Conservation (phyloP, 768 basidiomycete genomes). For the Gymnopilus dilepis region DNA sequence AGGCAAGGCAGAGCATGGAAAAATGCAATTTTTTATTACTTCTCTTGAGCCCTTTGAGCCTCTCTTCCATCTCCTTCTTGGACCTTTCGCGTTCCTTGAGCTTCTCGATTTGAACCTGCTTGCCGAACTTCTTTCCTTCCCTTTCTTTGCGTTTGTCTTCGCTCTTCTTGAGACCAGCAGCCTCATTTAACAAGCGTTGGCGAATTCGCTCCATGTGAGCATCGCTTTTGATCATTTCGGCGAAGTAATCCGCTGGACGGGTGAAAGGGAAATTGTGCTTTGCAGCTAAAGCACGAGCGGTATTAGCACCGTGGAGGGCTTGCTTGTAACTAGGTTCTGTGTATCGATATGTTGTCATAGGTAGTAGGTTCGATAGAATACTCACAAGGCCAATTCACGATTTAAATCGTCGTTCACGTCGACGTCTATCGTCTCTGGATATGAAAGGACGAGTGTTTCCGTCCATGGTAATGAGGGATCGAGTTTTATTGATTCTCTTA, state of each 20-base stretch:
- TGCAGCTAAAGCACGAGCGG: constrained; percentile 76
- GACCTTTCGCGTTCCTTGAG: constrained; percentile 86
- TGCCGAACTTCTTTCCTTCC: constrained; percentile 97
- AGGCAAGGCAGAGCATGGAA: neutral
- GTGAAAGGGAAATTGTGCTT: constrained; percentile 86
- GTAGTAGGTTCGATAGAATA: constrained; percentile 17
- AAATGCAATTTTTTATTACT: constrained; percentile 66
- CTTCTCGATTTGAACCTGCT: constrained; percentile 96
- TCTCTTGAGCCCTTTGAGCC: constrained; percentile 85
- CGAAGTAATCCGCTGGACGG: constrained; percentile 93
- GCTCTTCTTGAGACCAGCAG: constrained; percentile 84
- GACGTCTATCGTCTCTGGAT: constrained; percentile 73
- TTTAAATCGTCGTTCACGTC: constrained; percentile 90
- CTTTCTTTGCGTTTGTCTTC: constrained; percentile 92
- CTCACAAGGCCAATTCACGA: constrained; percentile 95
- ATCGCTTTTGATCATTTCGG: constrained; percentile 98
- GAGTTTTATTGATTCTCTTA: constrained; percentile 77
- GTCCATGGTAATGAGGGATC: constrained; percentile 83
- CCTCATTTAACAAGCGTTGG: constrained; percentile 86
- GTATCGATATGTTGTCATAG: neutral
- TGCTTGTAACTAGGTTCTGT: constrained; percentile 82
- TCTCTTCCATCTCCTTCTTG: constrained; percentile 92
- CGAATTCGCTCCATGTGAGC: constrained; percentile 98
- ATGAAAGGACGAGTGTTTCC: constrained; percentile 76
- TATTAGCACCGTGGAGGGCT: constrained; percentile 82